phyloP scores from a whole-genome alignment of 164 flowering plant species.

The Tetracentron sinense region DNA sequence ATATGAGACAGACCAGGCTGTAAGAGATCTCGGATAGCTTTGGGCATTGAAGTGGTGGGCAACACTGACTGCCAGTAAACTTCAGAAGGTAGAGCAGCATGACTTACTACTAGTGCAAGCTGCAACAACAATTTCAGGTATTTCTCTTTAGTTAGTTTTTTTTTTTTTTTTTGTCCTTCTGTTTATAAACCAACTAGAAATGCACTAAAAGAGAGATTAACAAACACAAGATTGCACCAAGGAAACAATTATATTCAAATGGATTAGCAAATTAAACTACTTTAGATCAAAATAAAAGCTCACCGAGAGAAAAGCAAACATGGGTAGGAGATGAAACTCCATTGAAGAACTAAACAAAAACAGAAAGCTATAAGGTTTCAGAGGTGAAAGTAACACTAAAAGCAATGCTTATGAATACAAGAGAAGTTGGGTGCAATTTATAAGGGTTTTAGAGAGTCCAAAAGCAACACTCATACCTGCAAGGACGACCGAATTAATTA shows the following conservation, averaged over 20 bases:
- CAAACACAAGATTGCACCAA: not conserved
- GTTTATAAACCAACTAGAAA: not conserved
- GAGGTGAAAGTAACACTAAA: not conserved
- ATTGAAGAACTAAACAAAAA: constrained; percentile 7
- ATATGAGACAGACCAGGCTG: constrained; percentile 25
- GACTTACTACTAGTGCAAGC: constrained; percentile 34
- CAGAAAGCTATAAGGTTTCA: not conserved
- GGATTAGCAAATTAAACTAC: not conserved
- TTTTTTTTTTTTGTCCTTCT: not conserved
- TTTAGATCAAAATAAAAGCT: constrained; percentile 3
- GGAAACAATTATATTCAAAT: too few species aligned
- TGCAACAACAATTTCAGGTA: constrained; percentile 11
- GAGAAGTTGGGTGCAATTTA: constrained; percentile 9
- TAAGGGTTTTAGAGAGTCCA: not conserved
- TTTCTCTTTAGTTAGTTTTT: not conserved
- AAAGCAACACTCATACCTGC: constrained; percentile 11
- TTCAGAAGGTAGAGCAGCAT: constrained; percentile 36
- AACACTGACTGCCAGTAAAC: constrained; percentile 39
- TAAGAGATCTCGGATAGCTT: constrained; percentile 28
- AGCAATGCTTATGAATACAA: constrained; percentile 2
- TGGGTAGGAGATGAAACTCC: constrained; percentile 19
- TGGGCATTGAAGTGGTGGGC: constrained; percentile 44
- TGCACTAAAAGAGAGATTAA: too few species aligned
- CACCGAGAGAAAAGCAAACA: constrained; percentile 22
- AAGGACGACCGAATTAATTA: constrained; percentile 3